Evolutionary conservation across 2,329 filamentous ascomycete species (phyloP).

Genomic region (Epichloe sibirici): DNA sequence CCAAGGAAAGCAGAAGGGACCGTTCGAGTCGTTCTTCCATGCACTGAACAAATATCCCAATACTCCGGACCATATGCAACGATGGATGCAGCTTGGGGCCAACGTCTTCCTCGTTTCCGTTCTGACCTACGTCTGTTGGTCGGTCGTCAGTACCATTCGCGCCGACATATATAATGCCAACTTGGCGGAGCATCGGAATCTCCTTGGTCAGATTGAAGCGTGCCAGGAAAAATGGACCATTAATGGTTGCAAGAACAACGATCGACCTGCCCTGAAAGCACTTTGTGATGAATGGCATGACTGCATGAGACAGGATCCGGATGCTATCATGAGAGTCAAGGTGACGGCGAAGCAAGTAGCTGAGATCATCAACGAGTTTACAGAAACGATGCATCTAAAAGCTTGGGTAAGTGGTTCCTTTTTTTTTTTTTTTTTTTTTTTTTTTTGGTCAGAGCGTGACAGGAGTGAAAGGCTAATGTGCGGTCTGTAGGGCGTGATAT

Average conservation of each 20-base stretch:
- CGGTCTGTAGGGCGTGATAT: conserved; percentile 33
- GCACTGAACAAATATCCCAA: conserved; percentile 45
- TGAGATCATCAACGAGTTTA: conserved; percentile 85
- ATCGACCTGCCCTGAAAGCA: conserved; percentile 58
- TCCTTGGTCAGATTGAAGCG: conserved; percentile 58
- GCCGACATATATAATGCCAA: conserved; percentile 64
- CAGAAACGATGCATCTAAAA: conserved; percentile 83
- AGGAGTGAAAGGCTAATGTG: not conserved
- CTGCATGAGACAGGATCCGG: conserved; percentile 78
- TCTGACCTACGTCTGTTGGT: conserved; percentile 54
- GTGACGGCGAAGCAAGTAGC: conserved; percentile 82
- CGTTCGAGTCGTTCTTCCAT: conserved; percentile 34
- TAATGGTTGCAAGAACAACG: conserved; percentile 58
- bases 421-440: not conserved
- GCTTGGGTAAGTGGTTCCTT: conserved; percentile 34
- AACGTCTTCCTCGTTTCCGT: conserved; percentile 48
- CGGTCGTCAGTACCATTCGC: conserved; percentile 56
- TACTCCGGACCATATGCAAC: conserved; percentile 45
- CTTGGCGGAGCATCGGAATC: conserved; percentile 52
- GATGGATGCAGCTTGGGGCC: conserved; percentile 48
- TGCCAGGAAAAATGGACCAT: conserved; percentile 63
- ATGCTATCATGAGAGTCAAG: conserved; percentile 64
- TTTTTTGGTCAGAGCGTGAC: too few relatives aligned
- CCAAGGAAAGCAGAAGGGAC: conserved; percentile 12
- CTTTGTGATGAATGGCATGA: conserved; percentile 71